Evolutionary conservation across 495 filamentous ascomycete genomes (phyloP).

Genomic region (Recurvomyces mirabilis): DNA sequence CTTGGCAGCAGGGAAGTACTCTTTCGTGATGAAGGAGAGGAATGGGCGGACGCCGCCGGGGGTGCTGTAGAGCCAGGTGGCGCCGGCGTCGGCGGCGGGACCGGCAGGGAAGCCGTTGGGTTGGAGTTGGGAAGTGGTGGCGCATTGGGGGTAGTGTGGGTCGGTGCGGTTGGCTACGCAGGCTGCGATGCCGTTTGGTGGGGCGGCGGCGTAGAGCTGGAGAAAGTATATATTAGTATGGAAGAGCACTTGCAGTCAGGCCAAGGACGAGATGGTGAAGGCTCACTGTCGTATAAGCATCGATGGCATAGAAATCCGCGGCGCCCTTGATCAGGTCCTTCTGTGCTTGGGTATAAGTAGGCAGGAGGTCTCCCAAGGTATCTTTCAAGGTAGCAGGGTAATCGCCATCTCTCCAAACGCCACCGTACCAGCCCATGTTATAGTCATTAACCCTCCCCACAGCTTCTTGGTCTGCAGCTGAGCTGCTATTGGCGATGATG

Average conservation of each 20-base stretch:
- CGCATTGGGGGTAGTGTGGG: conserved; percentile 34
- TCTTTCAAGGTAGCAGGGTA: conserved; percentile 21
- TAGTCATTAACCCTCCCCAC: conserved; percentile 22
- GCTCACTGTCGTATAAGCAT: conserved; percentile 22
- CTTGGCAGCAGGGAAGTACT: conserved; percentile 31
- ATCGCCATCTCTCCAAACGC: conserved; percentile 24
- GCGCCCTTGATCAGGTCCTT: conserved; percentile 24
- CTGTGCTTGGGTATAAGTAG: conserved; percentile 22
- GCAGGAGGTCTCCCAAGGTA: conserved; percentile 21
- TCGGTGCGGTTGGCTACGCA: conserved; percentile 23
- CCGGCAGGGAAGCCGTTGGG: conserved; percentile 24
- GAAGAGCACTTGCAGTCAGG: not conserved
- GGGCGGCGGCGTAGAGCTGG: conserved; percentile 26
- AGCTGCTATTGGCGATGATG: conserved; percentile 24
- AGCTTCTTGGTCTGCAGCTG: conserved; percentile 18
- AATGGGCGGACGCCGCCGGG: conserved; percentile 34
- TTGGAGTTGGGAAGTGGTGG: conserved; percentile 13
- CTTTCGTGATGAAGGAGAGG: conserved; percentile 34
- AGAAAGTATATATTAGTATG: conserved; percentile 16
- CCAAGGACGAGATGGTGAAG: not conserved
- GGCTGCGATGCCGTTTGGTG: conserved; percentile 22
- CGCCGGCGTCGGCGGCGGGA: conserved; percentile 31
- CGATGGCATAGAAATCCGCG: conserved; percentile 25
- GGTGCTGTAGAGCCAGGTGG: conserved; percentile 34
- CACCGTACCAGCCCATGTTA: conserved; percentile 27